Base-by-base conservation (phyloP, 495 filamentous ascomycete species). In the Daldinia bambusicola region DNA sequence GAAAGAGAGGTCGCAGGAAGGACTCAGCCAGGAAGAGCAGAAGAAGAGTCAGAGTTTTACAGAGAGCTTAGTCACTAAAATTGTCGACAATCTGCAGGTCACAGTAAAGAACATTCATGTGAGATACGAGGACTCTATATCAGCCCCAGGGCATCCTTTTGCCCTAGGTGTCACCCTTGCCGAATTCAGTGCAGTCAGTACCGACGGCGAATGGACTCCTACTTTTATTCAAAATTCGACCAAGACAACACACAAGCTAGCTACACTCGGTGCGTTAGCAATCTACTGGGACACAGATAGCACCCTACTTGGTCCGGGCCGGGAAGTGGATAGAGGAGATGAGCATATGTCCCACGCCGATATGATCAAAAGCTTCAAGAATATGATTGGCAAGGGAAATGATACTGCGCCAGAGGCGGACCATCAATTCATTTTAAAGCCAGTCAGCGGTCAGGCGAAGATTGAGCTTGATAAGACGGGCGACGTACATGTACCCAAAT, bases 241-340 rank as follows among this genome's bases (percentile, higher is more conserved):
- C 12, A 84, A 86, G 22, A 90, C 91, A 3, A 97, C 94, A 12
- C 92, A 99, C 80, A 99, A 99, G 78, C 82, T 98, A 26, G 95
- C 94, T 2, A 92, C 90, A 22, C 85, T 99, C 38, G 92, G 91
- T 9, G 92, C 93, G 9, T 80, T 99, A 55, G 93, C 95, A 1
- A 87, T 98, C 2, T 99, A 99, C 81, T 99, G 96, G 96, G 94
- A 98, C 77, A 98, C 95, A 8, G 94, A 99, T 80, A 87, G 93
- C 8, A 82, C 88, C 36, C 86, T 98, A 3, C 80, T 98, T 62
- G 93, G 93, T 6, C 89, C 89, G 16, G 93, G 94, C 1, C 87
- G 91, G 40, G 89, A 92, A 71, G 87, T 89, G 8, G 85, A 87
- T 1, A 84, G 88, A 9, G 86, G 85, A 16, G 74, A 67, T 2